Evolutionary conservation across 306 rosid genomes (phyloP).

Genomic region (Cicer pinnatifidum): DNA sequence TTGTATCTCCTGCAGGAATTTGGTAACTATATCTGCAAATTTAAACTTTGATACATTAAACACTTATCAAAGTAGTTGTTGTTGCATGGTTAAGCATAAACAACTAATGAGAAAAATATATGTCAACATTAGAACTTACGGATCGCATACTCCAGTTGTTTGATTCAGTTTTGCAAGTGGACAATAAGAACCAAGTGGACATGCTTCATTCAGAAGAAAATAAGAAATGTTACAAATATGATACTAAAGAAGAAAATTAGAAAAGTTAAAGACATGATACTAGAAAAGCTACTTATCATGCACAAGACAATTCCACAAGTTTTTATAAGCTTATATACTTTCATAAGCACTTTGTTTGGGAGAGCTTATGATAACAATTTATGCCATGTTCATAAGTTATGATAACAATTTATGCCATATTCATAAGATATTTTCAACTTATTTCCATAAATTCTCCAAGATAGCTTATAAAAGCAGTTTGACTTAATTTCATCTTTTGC

Average conservation of each 20-base stretch:
- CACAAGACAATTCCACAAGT: neutral
- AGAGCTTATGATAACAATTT: too few relatives aligned
- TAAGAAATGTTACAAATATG: conserved; percentile 32
- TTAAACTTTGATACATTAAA: conserved; percentile 34
- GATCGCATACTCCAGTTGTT: conserved; percentile 75
- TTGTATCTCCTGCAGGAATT: conserved; percentile 62
- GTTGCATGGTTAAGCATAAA: conserved; percentile 12
- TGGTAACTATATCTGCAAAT: conserved; percentile 77
- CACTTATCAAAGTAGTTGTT: conserved; percentile 1
- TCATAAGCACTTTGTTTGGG: too few relatives aligned
- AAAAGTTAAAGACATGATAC: conserved; percentile 29
- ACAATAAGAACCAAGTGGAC: conserved; percentile 85
- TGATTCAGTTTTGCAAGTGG: conserved; percentile 61
- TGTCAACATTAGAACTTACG: conserved; percentile 60
- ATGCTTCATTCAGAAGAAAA: conserved; percentile 65
- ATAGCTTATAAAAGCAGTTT: too few relatives aligned
- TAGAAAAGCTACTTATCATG: neutral
- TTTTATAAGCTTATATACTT: too few relatives aligned
- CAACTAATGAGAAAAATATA: conserved; percentile 26
- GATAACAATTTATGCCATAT: too few relatives aligned
- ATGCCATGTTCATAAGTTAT: too few relatives aligned
- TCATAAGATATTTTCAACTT: too few relatives aligned
- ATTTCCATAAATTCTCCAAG: too few relatives aligned
- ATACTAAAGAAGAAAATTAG: conserved; percentile 23
- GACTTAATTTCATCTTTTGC: too few relatives aligned